Evolutionary conservation across 495 filamentous ascomycete species (phyloP).

Genomic region (Hyaloscypha variabilis): DNA sequence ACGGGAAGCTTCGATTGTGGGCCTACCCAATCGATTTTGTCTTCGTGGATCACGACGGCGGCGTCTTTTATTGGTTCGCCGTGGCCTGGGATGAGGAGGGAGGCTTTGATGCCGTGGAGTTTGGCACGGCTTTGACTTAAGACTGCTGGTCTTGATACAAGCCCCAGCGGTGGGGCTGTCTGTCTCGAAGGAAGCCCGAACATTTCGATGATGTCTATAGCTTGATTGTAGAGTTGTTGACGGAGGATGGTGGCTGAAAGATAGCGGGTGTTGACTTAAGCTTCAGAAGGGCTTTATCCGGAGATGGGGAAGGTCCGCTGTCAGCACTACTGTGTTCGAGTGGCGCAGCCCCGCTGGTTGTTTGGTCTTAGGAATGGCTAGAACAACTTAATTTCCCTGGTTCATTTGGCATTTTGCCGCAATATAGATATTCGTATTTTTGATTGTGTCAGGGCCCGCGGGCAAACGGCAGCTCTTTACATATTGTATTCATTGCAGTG

Average conservation of each 20-base stretch:
- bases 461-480: no score
- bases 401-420: no score
- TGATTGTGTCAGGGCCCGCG: no score
- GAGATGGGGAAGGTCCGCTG: not conserved
- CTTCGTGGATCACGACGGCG: conserved; percentile 44
- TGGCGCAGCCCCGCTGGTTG: no score
- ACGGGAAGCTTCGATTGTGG: conserved; percentile 35
- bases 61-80: conserved; percentile 41
- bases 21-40: conserved; percentile 48
- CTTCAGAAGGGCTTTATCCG: not conserved
- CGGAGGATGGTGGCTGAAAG: not conserved
- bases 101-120: conserved; percentile 35
- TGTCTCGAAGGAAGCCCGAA: not conserved
- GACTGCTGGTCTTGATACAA: not conserved
- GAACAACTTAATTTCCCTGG: no score
- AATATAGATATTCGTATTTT: no score
- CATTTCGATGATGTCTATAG: not conserved
- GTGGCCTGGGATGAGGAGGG: conserved; percentile 48
- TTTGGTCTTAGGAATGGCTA: no score
- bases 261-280: not conserved
- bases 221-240: not conserved
- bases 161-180: not conserved
- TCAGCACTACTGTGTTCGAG: not conserved
- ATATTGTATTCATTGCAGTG: no score
- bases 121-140: not conserved